Evolutionary conservation across 208 protist genomes (phyloP).

Genomic region (Novymonas esmeraldas): DNA sequence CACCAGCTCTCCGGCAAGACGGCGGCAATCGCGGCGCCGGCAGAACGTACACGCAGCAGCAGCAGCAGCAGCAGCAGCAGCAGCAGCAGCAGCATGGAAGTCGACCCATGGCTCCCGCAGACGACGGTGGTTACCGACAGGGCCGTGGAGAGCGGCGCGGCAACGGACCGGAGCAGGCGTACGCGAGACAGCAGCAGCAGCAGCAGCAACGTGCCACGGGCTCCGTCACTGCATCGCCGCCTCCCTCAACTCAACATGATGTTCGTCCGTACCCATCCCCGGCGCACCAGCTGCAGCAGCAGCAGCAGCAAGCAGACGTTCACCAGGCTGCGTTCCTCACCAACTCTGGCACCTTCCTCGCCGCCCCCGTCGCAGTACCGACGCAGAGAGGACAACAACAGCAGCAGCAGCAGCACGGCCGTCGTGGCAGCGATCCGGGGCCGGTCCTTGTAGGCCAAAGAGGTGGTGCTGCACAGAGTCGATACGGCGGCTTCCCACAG

Average conservation of each 20-base stretch:
- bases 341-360: not conserved
- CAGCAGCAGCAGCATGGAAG: not conserved
- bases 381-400: too few species aligned
- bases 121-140: not conserved
- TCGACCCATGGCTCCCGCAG: not conserved
- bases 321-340: not conserved
- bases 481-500: not conserved
- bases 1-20: too few species aligned
- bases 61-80: not conserved
- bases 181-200: not conserved
- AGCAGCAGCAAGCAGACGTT: not conserved
- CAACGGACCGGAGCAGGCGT: not conserved
- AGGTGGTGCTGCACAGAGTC: not conserved
- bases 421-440: constrained; percentile 1
- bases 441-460: not conserved
- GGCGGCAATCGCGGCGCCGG: too few species aligned
- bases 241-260: not conserved
- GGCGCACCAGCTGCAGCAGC: constrained; percentile 1
- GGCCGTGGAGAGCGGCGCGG: not conserved
- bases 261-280: not conserved
- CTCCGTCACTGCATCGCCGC: not conserved
- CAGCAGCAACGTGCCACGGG: constrained; percentile 1
- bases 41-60: too few species aligned
- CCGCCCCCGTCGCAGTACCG: not conserved
- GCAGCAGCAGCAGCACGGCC: constrained; percentile 2